Conservation (phyloP, 2,329 filamentous ascomycete species). For the Aspergillus tamarii region DNA sequence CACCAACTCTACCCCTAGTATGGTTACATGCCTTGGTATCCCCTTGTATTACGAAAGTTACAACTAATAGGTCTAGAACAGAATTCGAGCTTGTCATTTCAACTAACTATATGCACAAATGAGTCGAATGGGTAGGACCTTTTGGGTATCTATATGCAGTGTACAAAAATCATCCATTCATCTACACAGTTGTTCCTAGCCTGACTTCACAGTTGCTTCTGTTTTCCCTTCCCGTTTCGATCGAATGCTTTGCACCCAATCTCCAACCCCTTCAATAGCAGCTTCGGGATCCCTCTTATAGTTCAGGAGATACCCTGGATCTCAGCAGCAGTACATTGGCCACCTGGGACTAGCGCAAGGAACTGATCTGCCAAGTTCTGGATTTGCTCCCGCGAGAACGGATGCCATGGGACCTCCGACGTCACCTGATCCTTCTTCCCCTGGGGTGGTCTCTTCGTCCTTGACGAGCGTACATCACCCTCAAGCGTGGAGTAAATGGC, state of each 20-base stretch:
- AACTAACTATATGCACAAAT: background rate
- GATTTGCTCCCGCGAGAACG: constrained; percentile 26
- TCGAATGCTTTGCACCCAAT: constrained; percentile 32
- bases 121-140: background rate
- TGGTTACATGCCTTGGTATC: background rate
- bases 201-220: background rate
- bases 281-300: constrained; percentile 36
- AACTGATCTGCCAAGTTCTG: constrained; percentile 34
- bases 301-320: constrained; percentile 45
- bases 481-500: constrained; percentile 41
- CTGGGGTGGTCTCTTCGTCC: background rate
- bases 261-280: constrained; percentile 34
- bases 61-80: background rate
- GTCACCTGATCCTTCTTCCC: background rate
- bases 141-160: background rate
- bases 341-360: constrained; percentile 33
- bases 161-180: background rate
- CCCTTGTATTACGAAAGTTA: background rate
- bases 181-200: background rate
- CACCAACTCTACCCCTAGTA: background rate
- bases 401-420: constrained; percentile 8
- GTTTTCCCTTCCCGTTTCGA: constrained; percentile 28
- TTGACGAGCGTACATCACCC: constrained; percentile 27
- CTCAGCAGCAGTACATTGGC: constrained; percentile 44
- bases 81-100: background rate